Evolutionary conservation across 352 stramenopile species (phyloP).

Genomic region (Globisporangium carolinianum): DNA sequence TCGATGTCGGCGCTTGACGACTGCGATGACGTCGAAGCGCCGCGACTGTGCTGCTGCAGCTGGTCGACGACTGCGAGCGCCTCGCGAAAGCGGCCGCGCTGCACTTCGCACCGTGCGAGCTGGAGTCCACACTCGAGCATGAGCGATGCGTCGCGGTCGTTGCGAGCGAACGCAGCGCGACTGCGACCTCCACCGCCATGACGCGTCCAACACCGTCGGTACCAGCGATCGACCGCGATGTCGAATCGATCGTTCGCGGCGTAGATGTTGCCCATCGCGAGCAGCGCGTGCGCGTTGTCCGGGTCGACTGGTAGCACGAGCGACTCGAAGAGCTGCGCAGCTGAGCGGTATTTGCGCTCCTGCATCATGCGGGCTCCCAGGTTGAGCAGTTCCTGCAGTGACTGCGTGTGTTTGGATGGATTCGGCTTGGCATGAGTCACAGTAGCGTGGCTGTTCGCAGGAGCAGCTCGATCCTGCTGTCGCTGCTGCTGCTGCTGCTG

Average conservation of each 20-base stretch:
- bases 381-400: constrained; percentile 16
- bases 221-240: constrained; percentile 30
- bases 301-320: constrained; percentile 34
- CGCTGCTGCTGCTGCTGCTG: too few species aligned
- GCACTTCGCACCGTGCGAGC: constrained; percentile 38
- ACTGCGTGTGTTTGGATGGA: neutral
- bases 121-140: constrained; percentile 35
- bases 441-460: neutral
- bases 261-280: constrained; percentile 49
- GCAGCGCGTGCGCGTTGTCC: constrained; percentile 32
- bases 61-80: constrained; percentile 35
- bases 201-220: constrained; percentile 34
- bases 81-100: constrained; percentile 16
- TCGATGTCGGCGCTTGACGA: constrained; percentile 20
- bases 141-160: neutral
- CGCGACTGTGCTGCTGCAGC: constrained; percentile 26
- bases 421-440: too few species aligned
- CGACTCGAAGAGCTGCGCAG: constrained; percentile 36
- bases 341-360: constrained; percentile 36
- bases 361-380: constrained; percentile 36
- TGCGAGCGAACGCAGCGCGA: neutral
- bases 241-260: constrained; percentile 31
- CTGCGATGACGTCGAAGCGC: neutral
- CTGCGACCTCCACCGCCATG: constrained; percentile 9
- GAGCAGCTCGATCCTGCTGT: neutral